Conservation (phyloP, 2,329 filamentous ascomycete genomes). For the Coniochaeta ligniaria region DNA sequence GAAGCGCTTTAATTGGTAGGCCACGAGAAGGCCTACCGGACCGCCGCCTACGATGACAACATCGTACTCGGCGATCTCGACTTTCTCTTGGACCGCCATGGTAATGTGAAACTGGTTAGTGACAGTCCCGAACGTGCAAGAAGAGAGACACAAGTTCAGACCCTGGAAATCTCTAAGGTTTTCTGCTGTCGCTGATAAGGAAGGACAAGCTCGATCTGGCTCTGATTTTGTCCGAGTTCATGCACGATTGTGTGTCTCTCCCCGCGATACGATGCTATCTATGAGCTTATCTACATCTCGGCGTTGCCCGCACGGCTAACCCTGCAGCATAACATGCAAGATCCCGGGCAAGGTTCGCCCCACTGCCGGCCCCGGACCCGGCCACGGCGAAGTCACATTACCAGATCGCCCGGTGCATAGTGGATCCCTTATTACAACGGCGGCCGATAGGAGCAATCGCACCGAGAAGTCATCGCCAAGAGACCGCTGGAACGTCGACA, state of each 20-base stretch:
- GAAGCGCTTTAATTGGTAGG: conserved; percentile 35
- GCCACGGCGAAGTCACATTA: not conserved
- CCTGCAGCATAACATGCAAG: not conserved
- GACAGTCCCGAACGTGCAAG: not conserved
- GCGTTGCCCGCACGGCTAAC: not conserved
- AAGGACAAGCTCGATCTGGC: not conserved
- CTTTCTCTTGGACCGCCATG: not conserved
- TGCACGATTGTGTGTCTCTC: not conserved
- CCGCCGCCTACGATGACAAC: conserved; percentile 35
- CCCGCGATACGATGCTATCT: not conserved
- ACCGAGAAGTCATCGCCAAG: not conserved
- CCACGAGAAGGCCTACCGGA: conserved; percentile 35
- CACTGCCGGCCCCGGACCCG: not conserved
- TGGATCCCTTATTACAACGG: not conserved
- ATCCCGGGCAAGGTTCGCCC: not conserved
- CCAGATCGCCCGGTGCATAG: not conserved
- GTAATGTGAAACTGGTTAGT: not conserved
- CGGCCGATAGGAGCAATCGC: not conserved
- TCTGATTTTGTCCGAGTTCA: not conserved
- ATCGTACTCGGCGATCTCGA: not conserved
- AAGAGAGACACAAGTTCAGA: not conserved
- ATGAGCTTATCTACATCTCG: not conserved
- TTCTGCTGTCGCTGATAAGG: not conserved
- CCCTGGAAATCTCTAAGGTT: not conserved
- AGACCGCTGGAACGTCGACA: not conserved